phyloP scores from a whole-genome alignment of 1,139 yeast species.

The Candida sanyaensis region DNA sequence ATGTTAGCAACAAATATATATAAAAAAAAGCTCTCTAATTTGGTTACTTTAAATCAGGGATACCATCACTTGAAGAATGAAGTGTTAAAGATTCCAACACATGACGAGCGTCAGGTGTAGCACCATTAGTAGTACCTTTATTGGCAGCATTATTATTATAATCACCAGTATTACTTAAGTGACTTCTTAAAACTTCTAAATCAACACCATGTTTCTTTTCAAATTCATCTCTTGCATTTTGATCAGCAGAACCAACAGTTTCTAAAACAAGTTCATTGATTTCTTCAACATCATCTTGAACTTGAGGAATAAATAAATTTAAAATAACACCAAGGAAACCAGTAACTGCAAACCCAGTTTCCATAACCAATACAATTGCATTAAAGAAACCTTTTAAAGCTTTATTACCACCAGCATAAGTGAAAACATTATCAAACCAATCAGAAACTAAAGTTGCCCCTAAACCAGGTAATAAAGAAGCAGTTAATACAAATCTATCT shows the following conservation, averaged over 20 bases:
- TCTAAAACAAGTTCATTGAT: conserved; percentile 49
- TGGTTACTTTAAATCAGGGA: conserved; percentile 8
- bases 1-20: too few species aligned
- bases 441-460: conserved; percentile 74
- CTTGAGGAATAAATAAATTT: conserved; percentile 73
- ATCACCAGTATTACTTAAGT: too few species aligned
- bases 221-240: conserved; percentile 38
- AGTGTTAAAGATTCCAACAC: neutral
- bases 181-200: conserved; percentile 21
- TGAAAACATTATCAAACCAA: conserved; percentile 78
- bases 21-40: too few species aligned
- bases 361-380: conserved; percentile 82
- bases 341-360: conserved; percentile 83
- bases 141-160: neutral
- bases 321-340: conserved; percentile 76
- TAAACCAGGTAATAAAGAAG: conserved; percentile 72
- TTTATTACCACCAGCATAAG: conserved; percentile 68
- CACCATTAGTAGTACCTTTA: neutral
- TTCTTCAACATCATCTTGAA: conserved; percentile 61
- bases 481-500: conserved; percentile 81
- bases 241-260: conserved; percentile 49
- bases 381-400: conserved; percentile 70
- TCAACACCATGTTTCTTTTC: conserved; percentile 38
- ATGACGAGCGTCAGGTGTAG: neutral
- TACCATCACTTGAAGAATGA: conserved; percentile 10